Conservation (phyloP, 225 moss, liverwort and hornwort species). For the Neckera pumila region DNA sequence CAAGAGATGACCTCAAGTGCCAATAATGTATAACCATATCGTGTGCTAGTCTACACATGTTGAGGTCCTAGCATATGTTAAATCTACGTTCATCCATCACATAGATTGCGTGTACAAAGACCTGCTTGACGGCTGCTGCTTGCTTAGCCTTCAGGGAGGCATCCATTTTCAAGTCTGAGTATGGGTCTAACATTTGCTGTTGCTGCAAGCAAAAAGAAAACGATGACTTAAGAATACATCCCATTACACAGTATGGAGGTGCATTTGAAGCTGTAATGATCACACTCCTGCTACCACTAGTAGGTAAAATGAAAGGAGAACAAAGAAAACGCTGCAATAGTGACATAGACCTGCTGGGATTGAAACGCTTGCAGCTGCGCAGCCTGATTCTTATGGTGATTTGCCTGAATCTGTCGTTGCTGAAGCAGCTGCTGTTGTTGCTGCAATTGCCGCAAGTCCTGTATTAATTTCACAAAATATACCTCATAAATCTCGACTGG, state of each 20-base stretch:
- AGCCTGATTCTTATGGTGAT: conserved; percentile 60
- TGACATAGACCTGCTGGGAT: conserved; percentile 42
- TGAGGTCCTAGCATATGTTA: background rate
- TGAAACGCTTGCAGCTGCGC: conserved; percentile 63
- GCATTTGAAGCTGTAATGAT: background rate
- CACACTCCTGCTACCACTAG: background rate
- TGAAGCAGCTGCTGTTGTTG: conserved; percentile 51
- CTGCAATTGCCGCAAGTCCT: conserved; percentile 59
- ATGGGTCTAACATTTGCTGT: conserved; percentile 54
- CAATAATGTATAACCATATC: background rate
- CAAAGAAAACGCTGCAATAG: background rate
- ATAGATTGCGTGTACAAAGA: background rate
- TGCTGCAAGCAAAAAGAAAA: conserved; percentile 24
- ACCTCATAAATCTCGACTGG: background rate
- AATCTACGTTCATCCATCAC: background rate
- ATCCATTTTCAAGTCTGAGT: conserved; percentile 49
- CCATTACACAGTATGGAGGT: background rate
- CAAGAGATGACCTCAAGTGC: background rate
- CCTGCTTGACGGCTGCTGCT: conserved; percentile 47
- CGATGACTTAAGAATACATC: background rate
- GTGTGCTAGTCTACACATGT: background rate
- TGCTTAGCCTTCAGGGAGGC: conserved; percentile 57
- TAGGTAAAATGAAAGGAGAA: background rate
- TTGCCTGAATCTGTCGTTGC: conserved; percentile 63
- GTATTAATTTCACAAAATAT: conserved; percentile 8